phyloP scores from a whole-genome alignment of 257 asterid species.

The Solanum tarijense region DNA sequence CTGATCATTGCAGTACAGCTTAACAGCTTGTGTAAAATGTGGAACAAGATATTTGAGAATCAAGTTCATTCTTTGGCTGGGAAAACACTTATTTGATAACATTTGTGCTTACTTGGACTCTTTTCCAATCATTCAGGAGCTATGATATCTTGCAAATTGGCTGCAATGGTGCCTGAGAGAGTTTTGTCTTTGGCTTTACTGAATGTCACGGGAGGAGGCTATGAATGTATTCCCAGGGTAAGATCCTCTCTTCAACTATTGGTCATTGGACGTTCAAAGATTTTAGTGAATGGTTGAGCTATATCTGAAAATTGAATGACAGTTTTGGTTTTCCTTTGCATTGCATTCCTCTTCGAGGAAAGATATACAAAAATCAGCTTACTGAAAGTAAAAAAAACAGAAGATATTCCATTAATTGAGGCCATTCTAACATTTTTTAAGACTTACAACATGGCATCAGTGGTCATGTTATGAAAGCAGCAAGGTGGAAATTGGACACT shows the following conservation, averaged over 20 bases:
- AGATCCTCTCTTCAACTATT: background rate
- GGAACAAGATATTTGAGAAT: background rate
- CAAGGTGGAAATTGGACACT: background rate
- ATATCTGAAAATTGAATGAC: background rate
- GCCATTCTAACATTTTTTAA: background rate
- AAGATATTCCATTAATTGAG: background rate
- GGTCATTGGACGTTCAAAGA: background rate
- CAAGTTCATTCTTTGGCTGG: background rate
- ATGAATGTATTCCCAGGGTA: slow-evolving; percentile 93
- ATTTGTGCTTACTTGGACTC: background rate
- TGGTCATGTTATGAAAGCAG: background rate
- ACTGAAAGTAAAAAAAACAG: background rate
- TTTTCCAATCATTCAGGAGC: slow-evolving; percentile 52
- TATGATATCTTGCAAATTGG: slow-evolving; percentile 91
- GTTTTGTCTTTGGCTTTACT: slow-evolving; percentile 76
- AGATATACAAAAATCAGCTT: background rate
- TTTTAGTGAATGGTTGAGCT: background rate
- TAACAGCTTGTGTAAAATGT: background rate
- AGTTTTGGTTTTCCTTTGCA: background rate
- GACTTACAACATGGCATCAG: background rate
- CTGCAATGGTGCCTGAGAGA: slow-evolving; percentile 76
- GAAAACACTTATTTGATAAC: background rate
- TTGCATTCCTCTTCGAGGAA: background rate
- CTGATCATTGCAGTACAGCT: background rate
- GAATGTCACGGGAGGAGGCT: slow-evolving; percentile 98